Base-by-base conservation (phyloP, 2,329 filamentous ascomycete species). In the Chalaropsis ovoidea region DNA sequence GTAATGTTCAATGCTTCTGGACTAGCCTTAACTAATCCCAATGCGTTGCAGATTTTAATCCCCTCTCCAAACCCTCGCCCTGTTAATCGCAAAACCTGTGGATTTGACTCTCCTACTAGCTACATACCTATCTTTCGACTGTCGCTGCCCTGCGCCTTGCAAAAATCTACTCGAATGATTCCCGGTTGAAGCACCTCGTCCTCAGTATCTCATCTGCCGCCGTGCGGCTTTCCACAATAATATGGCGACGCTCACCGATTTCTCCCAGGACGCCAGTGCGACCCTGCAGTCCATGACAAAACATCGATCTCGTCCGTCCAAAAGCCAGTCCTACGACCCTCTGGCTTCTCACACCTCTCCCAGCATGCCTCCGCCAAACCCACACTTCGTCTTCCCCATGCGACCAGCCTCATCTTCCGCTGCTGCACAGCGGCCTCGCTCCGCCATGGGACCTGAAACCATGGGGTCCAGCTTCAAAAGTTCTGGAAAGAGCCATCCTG, bases 381-480 rank as follows among this genome's bases (percentile, higher is more conserved):
- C 86, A 39, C 80, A 80, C 5, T 88, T 88, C 70, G 79, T 84
- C 66, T 88, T 88, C 70, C 86, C 85, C 1, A 74, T 77, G 24
- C 74, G 76, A 58, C 75, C 79, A 7, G 73, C 80, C 0, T 76
- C 81, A 6, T 75, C 77, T 22, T 78, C 80, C 1, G 77, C 79
- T 2, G 77, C 80, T 1, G 74, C 78, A 0, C 77, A 76, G 1
- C 78, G 82, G 52, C 81, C 81, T 64, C 76, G 77, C 70, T 84
- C 82, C 0, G 79, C 78, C 10, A 78, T 82, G 43, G 81, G 83
- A 70, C 74, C 75, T 31, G 76, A 72, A 68, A 75, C 70, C 65
- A 72, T 70, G 67, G 66, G 66, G 8, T 67, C 62, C 24, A 67
- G 66, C 52, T 67, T 64, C 31, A n/a, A 47, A n/a, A 47, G 19